Evolutionary conservation across 768 basidiomycete genomes (phyloP).

Genomic region (Trametes cingulata): DNA sequence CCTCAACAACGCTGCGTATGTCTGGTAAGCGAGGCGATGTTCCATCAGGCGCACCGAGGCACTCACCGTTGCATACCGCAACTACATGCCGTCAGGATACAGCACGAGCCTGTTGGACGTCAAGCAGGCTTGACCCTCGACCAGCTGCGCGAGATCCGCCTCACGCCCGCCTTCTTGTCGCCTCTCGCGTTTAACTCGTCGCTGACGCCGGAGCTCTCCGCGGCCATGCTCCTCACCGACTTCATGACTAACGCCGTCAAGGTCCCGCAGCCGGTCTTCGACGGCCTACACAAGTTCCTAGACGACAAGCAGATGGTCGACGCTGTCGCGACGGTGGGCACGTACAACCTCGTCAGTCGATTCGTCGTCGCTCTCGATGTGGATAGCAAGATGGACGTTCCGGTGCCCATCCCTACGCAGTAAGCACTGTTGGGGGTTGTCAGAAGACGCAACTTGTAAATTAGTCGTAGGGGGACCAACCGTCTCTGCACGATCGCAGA

Average conservation of each 20-base stretch:
- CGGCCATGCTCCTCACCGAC: constrained; percentile 35
- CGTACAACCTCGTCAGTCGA: constrained; percentile 34
- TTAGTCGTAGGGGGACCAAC: too few species aligned
- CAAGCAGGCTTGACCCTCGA: constrained; percentile 33
- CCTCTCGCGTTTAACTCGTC: constrained; percentile 6
- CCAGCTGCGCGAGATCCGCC: constrained; percentile 33
- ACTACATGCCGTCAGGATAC: constrained; percentile 27
- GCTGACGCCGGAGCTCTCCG: constrained; percentile 30
- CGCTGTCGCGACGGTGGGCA: constrained; percentile 33
- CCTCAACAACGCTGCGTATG: constrained; percentile 31
- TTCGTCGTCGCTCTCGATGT: constrained; percentile 37
- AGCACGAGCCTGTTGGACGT: constrained; percentile 37
- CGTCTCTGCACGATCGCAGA: too few species aligned
- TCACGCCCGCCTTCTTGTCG: constrained; percentile 24
- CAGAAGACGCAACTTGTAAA: too few species aligned
- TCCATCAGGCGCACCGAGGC: background rate
- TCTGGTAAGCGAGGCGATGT: constrained; percentile 13
- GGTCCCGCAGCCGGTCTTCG: constrained; percentile 33
- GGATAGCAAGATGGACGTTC: constrained; percentile 33
- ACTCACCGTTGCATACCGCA: background rate
- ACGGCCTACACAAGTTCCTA: constrained; percentile 28
- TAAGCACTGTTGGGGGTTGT: background rate
- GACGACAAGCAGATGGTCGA: constrained; percentile 35
- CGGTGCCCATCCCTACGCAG: constrained; percentile 30
- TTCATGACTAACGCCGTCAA: constrained; percentile 30